Base-by-base conservation (phyloP, 176 grass and related monocot genomes). In the Themeda triandra region DNA sequence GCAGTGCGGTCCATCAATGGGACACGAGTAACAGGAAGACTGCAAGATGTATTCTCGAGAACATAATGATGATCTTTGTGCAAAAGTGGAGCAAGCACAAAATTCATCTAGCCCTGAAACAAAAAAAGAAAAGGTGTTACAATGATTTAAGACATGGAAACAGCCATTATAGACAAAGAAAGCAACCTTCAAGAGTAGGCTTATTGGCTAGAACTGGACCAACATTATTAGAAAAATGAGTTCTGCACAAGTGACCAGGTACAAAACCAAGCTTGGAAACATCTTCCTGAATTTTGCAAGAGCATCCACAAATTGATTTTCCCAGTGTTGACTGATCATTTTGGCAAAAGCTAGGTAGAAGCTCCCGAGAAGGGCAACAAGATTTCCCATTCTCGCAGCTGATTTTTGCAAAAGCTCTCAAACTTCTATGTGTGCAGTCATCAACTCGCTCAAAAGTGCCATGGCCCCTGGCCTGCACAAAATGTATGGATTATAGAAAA, bases 301-400 rank as follows among this genome's bases (percentile, higher is more conserved):
- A 85, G 80, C 86, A 86, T 80, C 71, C 84, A 82, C 91, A 82
- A 64, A 87, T 65, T 36, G 82, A 76, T 51, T 89, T 89, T 77
- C 36, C 86, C 12, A 87, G 48, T 59, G 84, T 49, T 48, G 81
- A 75, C 46, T 87, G 64, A 89, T 90, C 80, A 88, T 86, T 76
- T 85, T 75, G 81, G 67, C 77, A 83, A 81, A 64, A 92, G 54
- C 82, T 85, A 69, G 66, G 83, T 86, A 82, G 42, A 51, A 75
- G 80, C 37, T 91, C 76, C 67, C 31, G 64, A 88, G 87, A 77
- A 80, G 91, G 83, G 71, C 80, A 92, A 63, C 96, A 93, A 70
- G 79, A 73, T 78, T 68, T 89, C 71, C 80, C 85, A 87, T 91
- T 87, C 6, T 92, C 78, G 19, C 25, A 79, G 33, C 39, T 82